Conservation (phyloP, 208 protist species). For the Phytomonas sp. region DNA sequence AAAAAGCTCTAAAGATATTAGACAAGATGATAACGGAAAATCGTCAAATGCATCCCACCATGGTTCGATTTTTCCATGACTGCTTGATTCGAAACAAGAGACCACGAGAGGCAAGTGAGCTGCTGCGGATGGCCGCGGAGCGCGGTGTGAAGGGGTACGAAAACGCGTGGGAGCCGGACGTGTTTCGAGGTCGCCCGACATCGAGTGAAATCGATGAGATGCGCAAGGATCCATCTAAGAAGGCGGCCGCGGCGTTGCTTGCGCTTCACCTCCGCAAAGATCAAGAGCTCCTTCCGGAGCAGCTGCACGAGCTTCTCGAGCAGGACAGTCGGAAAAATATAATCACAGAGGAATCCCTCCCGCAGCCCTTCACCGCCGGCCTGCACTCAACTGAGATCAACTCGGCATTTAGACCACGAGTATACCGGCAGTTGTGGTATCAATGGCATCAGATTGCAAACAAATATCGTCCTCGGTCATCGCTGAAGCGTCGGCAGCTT, state of each 20-base stretch:
- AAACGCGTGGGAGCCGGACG: constrained; percentile 72
- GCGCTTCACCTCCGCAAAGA: constrained; percentile 69
- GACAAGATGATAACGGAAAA: constrained; percentile 74
- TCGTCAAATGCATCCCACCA: constrained; percentile 72
- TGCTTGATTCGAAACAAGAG: constrained; percentile 79
- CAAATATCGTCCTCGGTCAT: constrained; percentile 70
- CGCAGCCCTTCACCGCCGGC: constrained; percentile 68
- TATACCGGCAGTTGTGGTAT: constrained; percentile 87
- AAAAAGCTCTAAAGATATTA: constrained; percentile 50
- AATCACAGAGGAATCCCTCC: constrained; percentile 23
- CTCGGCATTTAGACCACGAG: constrained; percentile 76
- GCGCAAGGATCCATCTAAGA: constrained; percentile 5
- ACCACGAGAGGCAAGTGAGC: constrained; percentile 69
- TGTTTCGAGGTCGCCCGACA: constrained; percentile 47
- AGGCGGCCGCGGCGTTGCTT: constrained; percentile 24
- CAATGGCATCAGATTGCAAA: constrained; percentile 88
- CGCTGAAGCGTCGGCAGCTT: constrained; percentile 75
- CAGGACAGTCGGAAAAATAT: constrained; percentile 47
- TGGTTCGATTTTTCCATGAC: constrained; percentile 84
- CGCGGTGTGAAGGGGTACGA: constrained; percentile 74
- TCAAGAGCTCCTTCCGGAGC: constrained; percentile 39
- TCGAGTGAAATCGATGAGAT: constrained; percentile 36
- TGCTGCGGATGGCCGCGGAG: constrained; percentile 66
- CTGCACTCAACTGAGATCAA: constrained; percentile 72
- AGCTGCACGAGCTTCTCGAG: constrained; percentile 36